Evolutionary conservation across 441 rosid genomes (phyloP).

Genomic region (Erodium moschatum): DNA sequence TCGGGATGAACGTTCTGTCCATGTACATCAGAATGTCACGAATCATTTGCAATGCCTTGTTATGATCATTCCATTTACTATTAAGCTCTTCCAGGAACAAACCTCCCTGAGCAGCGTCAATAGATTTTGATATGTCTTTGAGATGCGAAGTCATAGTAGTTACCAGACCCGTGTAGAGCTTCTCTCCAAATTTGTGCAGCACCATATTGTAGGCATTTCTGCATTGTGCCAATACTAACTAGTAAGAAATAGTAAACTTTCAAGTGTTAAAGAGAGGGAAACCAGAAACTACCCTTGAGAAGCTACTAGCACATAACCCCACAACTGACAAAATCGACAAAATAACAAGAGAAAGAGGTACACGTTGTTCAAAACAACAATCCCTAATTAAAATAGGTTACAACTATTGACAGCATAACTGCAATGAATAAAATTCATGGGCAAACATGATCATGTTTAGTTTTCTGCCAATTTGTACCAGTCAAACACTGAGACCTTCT

Average conservation of each 20-base stretch:
- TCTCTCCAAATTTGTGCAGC: slow-evolving; percentile 34
- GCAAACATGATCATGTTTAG: neutral
- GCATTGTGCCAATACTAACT: slow-evolving; percentile 21
- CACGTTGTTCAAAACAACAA: neutral
- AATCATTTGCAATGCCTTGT: slow-evolving; percentile 87
- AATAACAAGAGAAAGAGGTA: neutral
- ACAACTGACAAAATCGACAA: neutral
- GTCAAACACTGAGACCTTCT: neutral
- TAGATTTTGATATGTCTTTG: slow-evolving; percentile 57
- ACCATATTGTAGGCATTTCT: slow-evolving; percentile 93
- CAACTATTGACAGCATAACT: neutral
- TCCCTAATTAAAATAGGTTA: neutral
- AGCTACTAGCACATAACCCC: neutral
- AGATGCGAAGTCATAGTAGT: slow-evolving; percentile 78
- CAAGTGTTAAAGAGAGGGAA: neutral
- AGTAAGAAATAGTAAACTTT: neutral
- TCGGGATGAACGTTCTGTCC: slow-evolving; percentile 40
- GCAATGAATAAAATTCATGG: neutral
- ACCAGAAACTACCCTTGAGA: neutral
- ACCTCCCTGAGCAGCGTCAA: slow-evolving; percentile 37
- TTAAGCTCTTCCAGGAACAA: slow-evolving; percentile 79
- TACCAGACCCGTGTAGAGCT: slow-evolving; percentile 69
- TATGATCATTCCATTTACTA: slow-evolving; percentile 93
- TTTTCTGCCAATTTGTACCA: neutral
- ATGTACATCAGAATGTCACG: slow-evolving; percentile 63